Evolutionary conservation across 441 rosid genomes (phyloP), one percentile per base, ranked within the genome.

Genomic region (Syzygium malaccense): DNA sequence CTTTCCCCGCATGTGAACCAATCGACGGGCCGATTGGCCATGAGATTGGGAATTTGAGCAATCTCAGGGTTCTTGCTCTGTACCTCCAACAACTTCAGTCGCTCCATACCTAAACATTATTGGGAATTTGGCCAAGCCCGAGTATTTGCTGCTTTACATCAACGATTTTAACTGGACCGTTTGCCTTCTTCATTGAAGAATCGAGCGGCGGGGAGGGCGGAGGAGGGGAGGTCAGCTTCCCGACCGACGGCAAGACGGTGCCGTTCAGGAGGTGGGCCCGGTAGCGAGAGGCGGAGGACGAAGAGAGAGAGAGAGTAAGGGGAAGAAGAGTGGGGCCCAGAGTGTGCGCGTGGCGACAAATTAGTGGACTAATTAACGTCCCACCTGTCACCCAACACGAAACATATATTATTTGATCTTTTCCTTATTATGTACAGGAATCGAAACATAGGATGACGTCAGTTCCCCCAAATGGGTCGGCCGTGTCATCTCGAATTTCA

Each of bases 121-220:
- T 15, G 98, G 96, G 57, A 93, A 88, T 86, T 94, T 95, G 10
- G 87, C 91, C 86, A 91, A 92, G 66, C 92, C 95, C 91, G 92
- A 91, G 57, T 75, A 89, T 30, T 92, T 97, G 90, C 94, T 89
- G 86, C 98, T 97, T 89, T 97, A 95, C 91, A 91, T 93, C 91
- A 97, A 97, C 92, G 92, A 92, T 88, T 88, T 93, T 96, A 57
- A 91, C 92, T 3, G 98, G 97, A 80, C 55, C 89, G 80, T 53
- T 88, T 97, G 64, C 97, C 99, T 9, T 87, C 91, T 75, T 94
- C 98, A 87, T 94, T 96, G 86, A 86, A 92, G 89, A 94, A 93
- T 33, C 79, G 26, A 23, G 8, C 14, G 9, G 48, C 48, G 15
- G 79, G 20, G 79, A 68, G 8, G 79, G 79, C 20, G 48, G 79